Evolutionary conservation across 106 monocot species (phyloP).

Genomic region (Dendrobium huoshanense): DNA sequence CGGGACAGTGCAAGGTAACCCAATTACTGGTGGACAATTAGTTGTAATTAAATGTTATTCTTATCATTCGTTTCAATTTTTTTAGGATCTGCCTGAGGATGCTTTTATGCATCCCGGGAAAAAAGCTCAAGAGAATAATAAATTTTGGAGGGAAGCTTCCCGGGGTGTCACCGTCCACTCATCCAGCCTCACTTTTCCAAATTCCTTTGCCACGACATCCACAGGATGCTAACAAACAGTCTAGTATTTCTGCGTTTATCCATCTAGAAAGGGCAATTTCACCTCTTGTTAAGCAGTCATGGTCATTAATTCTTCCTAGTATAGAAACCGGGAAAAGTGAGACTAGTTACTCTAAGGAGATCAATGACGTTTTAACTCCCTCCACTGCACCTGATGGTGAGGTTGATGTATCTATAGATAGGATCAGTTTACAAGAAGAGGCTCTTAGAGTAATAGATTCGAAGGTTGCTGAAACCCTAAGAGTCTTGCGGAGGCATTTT

Average conservation of each 20-base stretch:
- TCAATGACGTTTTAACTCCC: constrained; percentile 22
- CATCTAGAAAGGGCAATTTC: constrained; percentile 57
- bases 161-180: constrained; percentile 49
- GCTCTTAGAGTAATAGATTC: constrained; percentile 67
- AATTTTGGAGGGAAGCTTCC: constrained; percentile 41
- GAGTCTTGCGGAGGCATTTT: constrained; percentile 63
- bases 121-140: constrained; percentile 69
- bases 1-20: constrained; percentile 89
- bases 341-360: constrained; percentile 20
- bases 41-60: background rate
- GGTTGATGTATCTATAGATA: constrained; percentile 14
- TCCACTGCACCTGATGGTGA: constrained; percentile 14
- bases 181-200: constrained; percentile 53
- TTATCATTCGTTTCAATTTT: background rate
- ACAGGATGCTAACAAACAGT: constrained; percentile 37
- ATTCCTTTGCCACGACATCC: constrained; percentile 38
- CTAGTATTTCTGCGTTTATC: constrained; percentile 49
- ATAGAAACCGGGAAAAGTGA: constrained; percentile 25
- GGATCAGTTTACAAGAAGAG: constrained; percentile 28
- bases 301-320: constrained; percentile 59
- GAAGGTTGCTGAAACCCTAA: constrained; percentile 47
- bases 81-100: constrained; percentile 80
- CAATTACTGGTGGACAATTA: too few relatives aligned
- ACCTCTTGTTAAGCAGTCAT: constrained; percentile 73
- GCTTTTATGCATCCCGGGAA: constrained; percentile 81